These are phyloP conservation scores for Chrysophaeum taylorii DNA, from an alignment of 352 stramenopile species.

Conservation along the genomic window DNA sequence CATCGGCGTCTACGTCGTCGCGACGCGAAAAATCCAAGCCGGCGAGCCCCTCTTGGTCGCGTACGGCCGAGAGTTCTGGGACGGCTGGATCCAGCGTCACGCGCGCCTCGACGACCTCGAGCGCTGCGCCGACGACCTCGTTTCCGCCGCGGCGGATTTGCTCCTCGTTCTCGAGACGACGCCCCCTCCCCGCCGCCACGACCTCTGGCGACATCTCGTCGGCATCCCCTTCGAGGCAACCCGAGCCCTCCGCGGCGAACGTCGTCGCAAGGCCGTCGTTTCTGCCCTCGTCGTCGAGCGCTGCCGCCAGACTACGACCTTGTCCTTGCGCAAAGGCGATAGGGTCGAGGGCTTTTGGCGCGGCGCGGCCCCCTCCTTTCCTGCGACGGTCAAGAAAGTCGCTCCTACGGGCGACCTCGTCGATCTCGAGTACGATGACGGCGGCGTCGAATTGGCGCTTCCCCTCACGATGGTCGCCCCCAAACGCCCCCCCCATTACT, in stretches of 20 bases:
- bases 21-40: not conserved
- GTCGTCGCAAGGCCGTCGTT: not conserved
- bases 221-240: constrained; percentile 4
- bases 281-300: not conserved
- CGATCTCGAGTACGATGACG: not conserved
- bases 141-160: not conserved
- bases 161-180: not conserved
- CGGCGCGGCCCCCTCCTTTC: not conserved
- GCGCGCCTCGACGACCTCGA: not conserved
- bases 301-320: not conserved
- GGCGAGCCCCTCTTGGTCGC: not conserved
- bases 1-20: constrained; percentile 5
- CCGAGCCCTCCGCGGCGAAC: not conserved
- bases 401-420: not conserved
- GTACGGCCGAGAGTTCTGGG: constrained; percentile 5
- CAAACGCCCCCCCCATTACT: not conserved
- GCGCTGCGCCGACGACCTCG: not conserved
- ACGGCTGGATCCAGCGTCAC: not conserved
- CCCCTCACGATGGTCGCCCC: not conserved
- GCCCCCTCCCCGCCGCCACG: not conserved
- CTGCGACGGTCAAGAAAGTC: not conserved
- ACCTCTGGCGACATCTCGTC: not conserved
- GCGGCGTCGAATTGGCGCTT: not conserved
- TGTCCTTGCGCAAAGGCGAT: not conserved
- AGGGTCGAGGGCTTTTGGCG: constrained; percentile 6